phyloP scores from a whole-genome alignment of 163 green algal genomes.

The Chlamydomonas reinhardtii region DNA sequence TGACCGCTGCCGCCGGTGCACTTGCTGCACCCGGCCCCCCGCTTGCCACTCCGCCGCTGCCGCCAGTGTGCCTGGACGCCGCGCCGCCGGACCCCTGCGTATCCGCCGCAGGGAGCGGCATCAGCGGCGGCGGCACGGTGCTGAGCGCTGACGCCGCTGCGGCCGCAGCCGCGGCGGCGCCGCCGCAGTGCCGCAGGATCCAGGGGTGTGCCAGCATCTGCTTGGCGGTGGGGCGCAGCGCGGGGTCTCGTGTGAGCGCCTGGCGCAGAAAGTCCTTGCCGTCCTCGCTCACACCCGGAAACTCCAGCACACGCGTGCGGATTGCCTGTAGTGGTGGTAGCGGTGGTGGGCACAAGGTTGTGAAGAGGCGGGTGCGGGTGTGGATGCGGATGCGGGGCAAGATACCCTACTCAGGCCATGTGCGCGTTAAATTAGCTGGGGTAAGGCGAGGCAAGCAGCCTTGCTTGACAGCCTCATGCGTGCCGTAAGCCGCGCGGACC shows the following conservation, averaged over 20 bases:
- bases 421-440: neutral
- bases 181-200: conserved; percentile 47
- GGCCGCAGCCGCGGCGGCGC: too few relatives aligned
- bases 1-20: too few relatives aligned
- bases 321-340: conserved; percentile 25
- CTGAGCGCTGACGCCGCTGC: neutral
- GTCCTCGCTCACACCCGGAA: conserved; percentile 39
- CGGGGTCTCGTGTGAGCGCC: conserved; percentile 75
- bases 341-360: neutral
- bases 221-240: conserved; percentile 72
- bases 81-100: too few relatives aligned
- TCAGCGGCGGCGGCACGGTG: neutral
- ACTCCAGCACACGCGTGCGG: conserved; percentile 51
- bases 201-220: conserved; percentile 81
- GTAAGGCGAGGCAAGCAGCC: too few relatives aligned
- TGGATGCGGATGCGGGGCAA: too few relatives aligned
- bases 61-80: too few relatives aligned
- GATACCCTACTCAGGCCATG: too few relatives aligned
- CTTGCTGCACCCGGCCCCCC: too few relatives aligned
- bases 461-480: too few relatives aligned
- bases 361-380: too few relatives aligned
- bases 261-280: conserved; percentile 48
- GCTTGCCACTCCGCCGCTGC: too few relatives aligned
- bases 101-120: neutral
- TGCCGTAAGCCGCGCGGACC: too few relatives aligned